Conservation (phyloP, 768 basidiomycete species). For the Lactarius hatsudake region DNA sequence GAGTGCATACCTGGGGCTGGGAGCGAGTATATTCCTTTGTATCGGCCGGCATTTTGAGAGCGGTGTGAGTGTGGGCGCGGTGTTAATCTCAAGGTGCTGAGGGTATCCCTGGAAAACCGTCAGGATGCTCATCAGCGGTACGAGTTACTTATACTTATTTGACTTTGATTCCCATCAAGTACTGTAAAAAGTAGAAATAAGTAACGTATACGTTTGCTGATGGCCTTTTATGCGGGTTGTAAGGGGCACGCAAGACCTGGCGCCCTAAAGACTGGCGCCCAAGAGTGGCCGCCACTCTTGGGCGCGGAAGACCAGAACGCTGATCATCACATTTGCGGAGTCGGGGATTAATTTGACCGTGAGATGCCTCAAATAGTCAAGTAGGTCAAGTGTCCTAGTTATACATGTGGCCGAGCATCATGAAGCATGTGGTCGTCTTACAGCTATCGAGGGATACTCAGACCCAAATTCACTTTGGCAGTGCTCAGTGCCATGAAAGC, state of each 20-base stretch:
- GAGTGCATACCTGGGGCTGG: background rate
- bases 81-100: background rate
- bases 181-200: too few relatives aligned
- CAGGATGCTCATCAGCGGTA: background rate
- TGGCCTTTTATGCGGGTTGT: background rate
- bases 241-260: background rate
- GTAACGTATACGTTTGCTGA: too few relatives aligned
- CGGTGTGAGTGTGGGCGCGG: background rate
- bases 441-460: too few relatives aligned
- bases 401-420: too few relatives aligned
- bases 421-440: too few relatives aligned
- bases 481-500: too few relatives aligned
- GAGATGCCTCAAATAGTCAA: background rate
- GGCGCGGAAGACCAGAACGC: background rate
- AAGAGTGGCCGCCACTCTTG: too few relatives aligned
- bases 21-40: background rate
- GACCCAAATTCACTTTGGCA: too few relatives aligned
- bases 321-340: background rate
- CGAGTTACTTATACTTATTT: too few relatives aligned
- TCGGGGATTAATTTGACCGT: background rate
- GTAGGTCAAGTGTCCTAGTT: background rate
- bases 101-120: background rate
- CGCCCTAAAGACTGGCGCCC: too few relatives aligned
- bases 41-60: background rate
- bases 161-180: too few relatives aligned